These are phyloP conservation scores for Kazachstania africana DNA, from an alignment of 805 yeast genomes.

Conservation along the genomic window DNA sequence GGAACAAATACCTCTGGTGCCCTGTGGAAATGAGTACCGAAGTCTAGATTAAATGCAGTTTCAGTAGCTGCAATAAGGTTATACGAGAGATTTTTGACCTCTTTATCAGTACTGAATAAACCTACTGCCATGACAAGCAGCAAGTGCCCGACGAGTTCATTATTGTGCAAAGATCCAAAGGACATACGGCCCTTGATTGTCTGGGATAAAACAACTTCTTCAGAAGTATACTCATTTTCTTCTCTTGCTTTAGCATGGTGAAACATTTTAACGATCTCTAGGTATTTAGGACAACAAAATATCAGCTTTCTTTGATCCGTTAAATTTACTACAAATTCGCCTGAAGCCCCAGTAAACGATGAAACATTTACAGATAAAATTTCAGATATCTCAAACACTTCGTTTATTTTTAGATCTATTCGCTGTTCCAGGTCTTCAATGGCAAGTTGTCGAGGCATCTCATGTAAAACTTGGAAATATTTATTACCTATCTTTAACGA, in stretches of 20 bases:
- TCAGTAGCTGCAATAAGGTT: constrained; percentile 50
- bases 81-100: constrained; percentile 53
- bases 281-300: constrained; percentile 37
- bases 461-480: constrained; percentile 45
- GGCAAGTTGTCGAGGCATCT: constrained; percentile 32
- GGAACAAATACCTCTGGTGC: constrained; percentile 59
- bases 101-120: constrained; percentile 44
- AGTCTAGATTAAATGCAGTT: constrained; percentile 44
- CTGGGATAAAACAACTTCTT: background rate
- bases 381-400: constrained; percentile 32
- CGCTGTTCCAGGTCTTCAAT: constrained; percentile 24
- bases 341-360: constrained; percentile 34
- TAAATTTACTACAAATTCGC: constrained; percentile 38
- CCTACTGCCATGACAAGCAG: constrained; percentile 59
- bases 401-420: constrained; percentile 30
- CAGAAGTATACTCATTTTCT: constrained; percentile 26
- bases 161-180: constrained; percentile 4
- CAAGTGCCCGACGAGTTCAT: constrained; percentile 44
- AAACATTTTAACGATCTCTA: constrained; percentile 59
- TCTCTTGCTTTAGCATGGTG: constrained; percentile 53
- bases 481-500: constrained; percentile 59
- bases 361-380: constrained; percentile 32
- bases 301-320: constrained; percentile 28
- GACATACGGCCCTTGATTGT: background rate
- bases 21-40: constrained; percentile 44